phyloP scores from a whole-genome alignment of 805 yeast species.

The Metschnikowia dekortorum region DNA sequence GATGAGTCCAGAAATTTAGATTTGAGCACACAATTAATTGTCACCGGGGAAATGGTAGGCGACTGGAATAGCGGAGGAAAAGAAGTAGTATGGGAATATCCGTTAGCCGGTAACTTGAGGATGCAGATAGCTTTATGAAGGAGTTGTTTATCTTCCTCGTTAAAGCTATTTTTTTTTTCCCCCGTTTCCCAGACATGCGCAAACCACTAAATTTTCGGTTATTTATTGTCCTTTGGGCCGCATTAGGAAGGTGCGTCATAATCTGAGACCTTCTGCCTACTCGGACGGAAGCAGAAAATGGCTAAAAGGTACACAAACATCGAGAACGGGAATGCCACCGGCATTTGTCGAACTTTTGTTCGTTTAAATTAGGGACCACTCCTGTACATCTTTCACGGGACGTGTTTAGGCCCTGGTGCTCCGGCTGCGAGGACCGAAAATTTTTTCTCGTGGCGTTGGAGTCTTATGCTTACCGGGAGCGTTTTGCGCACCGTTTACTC shows the following conservation, averaged over 20 bases:
- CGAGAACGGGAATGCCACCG: background rate
- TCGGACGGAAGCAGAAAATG: constrained; percentile 5
- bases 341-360: background rate
- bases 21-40: background rate
- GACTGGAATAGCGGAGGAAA: background rate
- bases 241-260: constrained; percentile 5
- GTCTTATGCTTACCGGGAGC: too few species aligned
- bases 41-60: background rate
- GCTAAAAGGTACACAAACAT: constrained; percentile 10
- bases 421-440: background rate
- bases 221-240: constrained; percentile 2
- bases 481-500: background rate
- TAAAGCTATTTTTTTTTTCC: background rate
- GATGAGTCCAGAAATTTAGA: background rate
- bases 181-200: constrained; percentile 1
- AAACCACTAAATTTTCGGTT: constrained; percentile 1
- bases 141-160: constrained; percentile 3
- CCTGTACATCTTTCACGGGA: background rate
- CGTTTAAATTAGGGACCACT: background rate
- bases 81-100: background rate
- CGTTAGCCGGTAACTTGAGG: background rate
- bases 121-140: constrained; percentile 2
- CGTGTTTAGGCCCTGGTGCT: background rate
- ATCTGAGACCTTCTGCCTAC: background rate
- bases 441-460: too few species aligned